phyloP scores from a whole-genome alignment of 345 rosid genomes.

The Lumnitzera littorea region DNA sequence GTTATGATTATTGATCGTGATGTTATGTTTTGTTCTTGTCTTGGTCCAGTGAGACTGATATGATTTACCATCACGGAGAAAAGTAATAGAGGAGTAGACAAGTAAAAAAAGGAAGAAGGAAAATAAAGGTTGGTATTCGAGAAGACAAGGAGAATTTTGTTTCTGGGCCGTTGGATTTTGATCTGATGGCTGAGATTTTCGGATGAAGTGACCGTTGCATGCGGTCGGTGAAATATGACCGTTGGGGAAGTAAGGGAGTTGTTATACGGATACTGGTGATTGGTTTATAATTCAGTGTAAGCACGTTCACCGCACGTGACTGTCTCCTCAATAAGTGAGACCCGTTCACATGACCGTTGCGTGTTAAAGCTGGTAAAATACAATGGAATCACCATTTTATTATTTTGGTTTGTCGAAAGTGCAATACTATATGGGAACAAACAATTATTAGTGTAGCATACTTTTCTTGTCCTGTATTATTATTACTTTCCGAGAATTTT shows the following conservation, averaged over 20 bases:
- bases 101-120: neutral
- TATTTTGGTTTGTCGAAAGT: too few species aligned
- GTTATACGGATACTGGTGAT: conserved; percentile 32
- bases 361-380: neutral
- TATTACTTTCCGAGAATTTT: too few species aligned
- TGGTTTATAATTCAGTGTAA: too few species aligned
- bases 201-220: conserved; percentile 74
- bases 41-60: conserved; percentile 4
- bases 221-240: conserved; percentile 93
- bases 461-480: too few species aligned
- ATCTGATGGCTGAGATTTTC: conserved; percentile 45
- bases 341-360: conserved; percentile 50
- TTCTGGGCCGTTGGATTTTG: conserved; percentile 39
- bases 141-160: conserved; percentile 20
- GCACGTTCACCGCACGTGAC: conserved; percentile 48
- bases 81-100: neutral
- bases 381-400: too few species aligned
- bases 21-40: conserved; percentile 2
- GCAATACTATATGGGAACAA: too few species aligned
- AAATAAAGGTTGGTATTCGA: conserved; percentile 11
- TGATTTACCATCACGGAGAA: conserved; percentile 4
- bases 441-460: too few species aligned
- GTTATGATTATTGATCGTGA: neutral
- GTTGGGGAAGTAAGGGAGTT: conserved; percentile 44
- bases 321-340: conserved; percentile 18